Percentiles rank a stretch among this genome's conserved stretches.
These are phyloP conservation scores for Brassica carinata DNA, from an alignment of 345 rosid genomes.

Conservation along the genomic window DNA sequence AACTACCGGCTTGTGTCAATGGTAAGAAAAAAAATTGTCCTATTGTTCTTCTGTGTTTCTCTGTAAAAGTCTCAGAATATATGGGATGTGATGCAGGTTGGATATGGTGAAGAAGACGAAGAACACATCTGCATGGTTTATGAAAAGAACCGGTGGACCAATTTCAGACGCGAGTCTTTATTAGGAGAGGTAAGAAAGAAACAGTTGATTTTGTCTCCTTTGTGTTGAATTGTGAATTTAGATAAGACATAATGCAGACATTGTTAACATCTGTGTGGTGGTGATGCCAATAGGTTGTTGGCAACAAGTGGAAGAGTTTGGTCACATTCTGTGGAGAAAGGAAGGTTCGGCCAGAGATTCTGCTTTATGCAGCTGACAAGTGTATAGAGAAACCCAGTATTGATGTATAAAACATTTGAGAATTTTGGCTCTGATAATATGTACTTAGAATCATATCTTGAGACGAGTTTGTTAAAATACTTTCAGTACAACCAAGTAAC, in stretches of 20 bases:
- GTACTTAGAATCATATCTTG: not conserved
- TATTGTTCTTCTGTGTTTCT: not conserved
- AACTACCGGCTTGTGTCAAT: constrained; percentile 35
- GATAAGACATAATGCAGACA: too few relatives aligned
- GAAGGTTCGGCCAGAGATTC: not conserved
- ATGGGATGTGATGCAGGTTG: constrained; percentile 17
- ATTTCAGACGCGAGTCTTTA: constrained; percentile 17
- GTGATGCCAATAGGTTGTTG: constrained; percentile 15
- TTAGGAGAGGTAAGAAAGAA: constrained; percentile 7
- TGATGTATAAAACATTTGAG: not conserved
- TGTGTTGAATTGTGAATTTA: not conserved
- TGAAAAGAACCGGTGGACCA: constrained; percentile 25
- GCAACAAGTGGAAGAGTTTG: not conserved
- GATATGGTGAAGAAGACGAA: constrained; percentile 17
- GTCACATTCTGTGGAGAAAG: not conserved
- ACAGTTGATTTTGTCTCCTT: not conserved
- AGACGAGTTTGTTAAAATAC: not conserved
- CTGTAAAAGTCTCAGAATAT: constrained; percentile 1
- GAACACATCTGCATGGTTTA: constrained; percentile 26
- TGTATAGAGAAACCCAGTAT: not conserved
- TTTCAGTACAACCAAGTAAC: too few relatives aligned
- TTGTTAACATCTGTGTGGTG: not conserved
- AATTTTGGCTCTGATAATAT: not conserved
- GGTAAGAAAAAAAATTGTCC: constrained; percentile 13
- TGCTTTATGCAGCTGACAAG: not conserved